Evolutionary conservation across 768 basidiomycete species (phyloP).

Genomic region (Tremella mesenterica): DNA sequence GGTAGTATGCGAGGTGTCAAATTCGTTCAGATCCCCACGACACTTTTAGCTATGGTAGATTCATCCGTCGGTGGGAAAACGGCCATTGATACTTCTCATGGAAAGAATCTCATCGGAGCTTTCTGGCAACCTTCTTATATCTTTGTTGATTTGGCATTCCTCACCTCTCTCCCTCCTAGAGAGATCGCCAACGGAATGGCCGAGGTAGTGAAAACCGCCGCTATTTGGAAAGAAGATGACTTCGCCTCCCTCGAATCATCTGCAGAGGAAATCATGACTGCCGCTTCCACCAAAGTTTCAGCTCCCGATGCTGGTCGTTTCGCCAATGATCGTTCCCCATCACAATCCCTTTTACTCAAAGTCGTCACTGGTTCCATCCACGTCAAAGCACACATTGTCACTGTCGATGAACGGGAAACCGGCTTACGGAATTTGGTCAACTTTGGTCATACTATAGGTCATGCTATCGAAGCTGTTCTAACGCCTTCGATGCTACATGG

Average conservation of each 20-base stretch:
- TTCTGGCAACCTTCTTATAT: constrained; percentile 98
- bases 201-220: constrained; percentile 98
- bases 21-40: constrained; percentile 93
- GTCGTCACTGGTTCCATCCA: constrained; percentile 88
- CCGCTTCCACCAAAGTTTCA: constrained; percentile 65
- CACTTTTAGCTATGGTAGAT: constrained; percentile 96
- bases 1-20: constrained; percentile 91
- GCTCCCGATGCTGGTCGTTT: constrained; percentile 48
- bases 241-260: constrained; percentile 81
- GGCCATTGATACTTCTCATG: constrained; percentile 95
- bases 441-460: constrained; percentile 96
- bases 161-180: constrained; percentile 79
- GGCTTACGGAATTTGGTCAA: constrained; percentile 97
- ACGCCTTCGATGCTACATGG: constrained; percentile 92
- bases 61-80: constrained; percentile 97
- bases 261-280: constrained; percentile 69
- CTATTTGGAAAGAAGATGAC: constrained; percentile 91
- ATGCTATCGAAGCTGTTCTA: constrained; percentile 93
- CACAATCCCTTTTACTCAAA: constrained; percentile 76
- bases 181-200: constrained; percentile 99
- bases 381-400: constrained; percentile 95
- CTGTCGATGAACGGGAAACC: constrained; percentile 91
- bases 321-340: constrained; percentile 52
- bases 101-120: constrained; percentile 95
- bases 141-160: constrained; percentile 93